These are phyloP conservation scores for Aegilops umbellulata DNA, from an alignment of 176 grass and related monocot genomes.

Conservation along the genomic window DNA sequence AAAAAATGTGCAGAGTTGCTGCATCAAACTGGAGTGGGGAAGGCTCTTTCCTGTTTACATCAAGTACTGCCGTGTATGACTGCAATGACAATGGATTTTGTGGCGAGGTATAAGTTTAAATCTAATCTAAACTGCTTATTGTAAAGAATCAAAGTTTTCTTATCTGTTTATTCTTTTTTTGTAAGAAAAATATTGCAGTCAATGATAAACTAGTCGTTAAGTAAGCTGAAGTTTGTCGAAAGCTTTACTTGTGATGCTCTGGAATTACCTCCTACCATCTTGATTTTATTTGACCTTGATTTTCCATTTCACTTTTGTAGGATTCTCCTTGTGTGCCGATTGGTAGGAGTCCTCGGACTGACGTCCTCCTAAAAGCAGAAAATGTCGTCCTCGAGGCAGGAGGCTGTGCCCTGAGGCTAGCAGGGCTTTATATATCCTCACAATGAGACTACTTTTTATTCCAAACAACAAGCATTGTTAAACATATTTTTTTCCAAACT, in stretches of 20 bases:
- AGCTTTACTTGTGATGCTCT: background rate
- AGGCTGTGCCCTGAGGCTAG: conserved; percentile 79
- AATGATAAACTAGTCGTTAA: background rate
- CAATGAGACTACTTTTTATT: background rate
- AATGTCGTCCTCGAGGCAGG: conserved; percentile 64
- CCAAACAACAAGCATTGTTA: background rate
- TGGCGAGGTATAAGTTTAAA: conserved; percentile 55
- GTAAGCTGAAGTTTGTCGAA: background rate
- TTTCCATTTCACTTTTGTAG: conserved; percentile 42
- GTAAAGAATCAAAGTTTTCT: background rate
- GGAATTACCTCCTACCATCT: background rate
- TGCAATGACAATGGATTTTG: conserved; percentile 72
- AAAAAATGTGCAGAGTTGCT: conserved; percentile 61
- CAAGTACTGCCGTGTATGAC: conserved; percentile 76
- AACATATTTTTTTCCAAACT: background rate
- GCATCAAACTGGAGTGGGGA: conserved; percentile 84
- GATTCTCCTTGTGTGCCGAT: conserved; percentile 64
- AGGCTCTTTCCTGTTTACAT: conserved; percentile 92
- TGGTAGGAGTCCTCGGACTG: conserved; percentile 70
- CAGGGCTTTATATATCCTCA: conserved; percentile 96
- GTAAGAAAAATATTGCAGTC: background rate
- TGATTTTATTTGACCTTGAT: conserved; percentile 20
- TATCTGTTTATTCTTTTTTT: background rate
- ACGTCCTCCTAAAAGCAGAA: conserved; percentile 86
- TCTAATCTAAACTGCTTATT: conserved; percentile 10